Evolutionary conservation across 2,329 filamentous ascomycete species (phyloP).

Genomic region (Penicillium crustosum): DNA sequence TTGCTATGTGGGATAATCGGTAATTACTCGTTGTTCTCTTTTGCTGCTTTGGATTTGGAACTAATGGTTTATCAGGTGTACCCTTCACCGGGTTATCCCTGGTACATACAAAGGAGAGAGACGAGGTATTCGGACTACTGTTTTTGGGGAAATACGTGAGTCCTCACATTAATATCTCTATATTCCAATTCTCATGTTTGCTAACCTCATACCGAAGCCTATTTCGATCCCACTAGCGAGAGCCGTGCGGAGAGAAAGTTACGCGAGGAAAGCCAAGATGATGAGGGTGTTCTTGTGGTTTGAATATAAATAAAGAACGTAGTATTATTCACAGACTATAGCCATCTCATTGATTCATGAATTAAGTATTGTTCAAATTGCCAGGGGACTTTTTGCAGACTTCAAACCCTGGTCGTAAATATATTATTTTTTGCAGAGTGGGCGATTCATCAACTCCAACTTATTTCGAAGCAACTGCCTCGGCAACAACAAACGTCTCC

Average conservation of each 20-base stretch:
- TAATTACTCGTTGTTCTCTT: constrained; percentile 4
- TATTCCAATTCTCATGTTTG: neutral
- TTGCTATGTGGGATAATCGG: constrained; percentile 55
- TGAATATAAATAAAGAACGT: neutral
- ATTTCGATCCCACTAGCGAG: constrained; percentile 9
- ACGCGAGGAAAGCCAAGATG: neutral
- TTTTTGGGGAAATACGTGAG: constrained; percentile 14
- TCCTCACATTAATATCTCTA: neutral
- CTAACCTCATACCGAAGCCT: neutral
- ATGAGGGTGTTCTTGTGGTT: neutral
- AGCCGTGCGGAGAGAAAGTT: neutral
- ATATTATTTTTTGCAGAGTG: neutral
- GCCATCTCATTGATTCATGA: neutral
- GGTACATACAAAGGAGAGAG: constrained; percentile 8
- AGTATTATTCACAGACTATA: neutral
- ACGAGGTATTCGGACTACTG: constrained; percentile 11
- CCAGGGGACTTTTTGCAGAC: neutral
- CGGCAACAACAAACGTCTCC: neutral
- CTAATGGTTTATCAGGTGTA: constrained; percentile 2
- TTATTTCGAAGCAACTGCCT: neutral
- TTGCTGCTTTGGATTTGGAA: neutral
- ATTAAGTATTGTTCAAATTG: neutral
- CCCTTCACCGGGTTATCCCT: constrained; percentile 13
- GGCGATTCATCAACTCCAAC: neutral
- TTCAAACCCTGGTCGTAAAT: neutral